A percentile compares a stretch with the other conserved stretches of the same genome.
Evolutionary conservation across 192 early-diverging fungal genomes (phyloP).

Genomic region (Entomortierella lignicola): DNA sequence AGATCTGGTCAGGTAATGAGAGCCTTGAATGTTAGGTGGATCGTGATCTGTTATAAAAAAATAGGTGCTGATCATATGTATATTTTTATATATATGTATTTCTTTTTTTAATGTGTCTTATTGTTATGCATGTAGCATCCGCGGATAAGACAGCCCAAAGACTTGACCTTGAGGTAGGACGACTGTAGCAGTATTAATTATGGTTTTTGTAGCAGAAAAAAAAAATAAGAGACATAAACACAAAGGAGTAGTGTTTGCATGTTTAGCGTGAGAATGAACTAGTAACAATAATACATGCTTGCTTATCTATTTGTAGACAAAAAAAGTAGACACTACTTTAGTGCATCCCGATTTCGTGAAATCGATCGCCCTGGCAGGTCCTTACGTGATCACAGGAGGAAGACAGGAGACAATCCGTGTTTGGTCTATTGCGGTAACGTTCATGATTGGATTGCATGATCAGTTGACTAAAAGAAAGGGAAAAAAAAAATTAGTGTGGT

Average conservation of each 20-base stretch:
- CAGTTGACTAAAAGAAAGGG: background rate
- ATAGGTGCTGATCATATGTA: background rate
- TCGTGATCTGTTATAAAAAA: too few relatives aligned
- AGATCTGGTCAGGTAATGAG: conserved; percentile 84
- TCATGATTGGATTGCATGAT: background rate
- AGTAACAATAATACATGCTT: background rate
- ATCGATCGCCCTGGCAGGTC: conserved; percentile 68
- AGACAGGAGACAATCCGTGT: conserved; percentile 88
- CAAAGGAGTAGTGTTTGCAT: too few relatives aligned
- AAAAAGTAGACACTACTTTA: conserved; percentile 76
- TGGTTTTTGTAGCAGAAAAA: too few relatives aligned
- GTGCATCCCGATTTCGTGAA: conserved; percentile 89
- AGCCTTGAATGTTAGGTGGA: too few relatives aligned
- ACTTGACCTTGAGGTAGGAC: conserved; percentile 88
- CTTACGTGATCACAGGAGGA: conserved; percentile 83
- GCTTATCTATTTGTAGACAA: conserved; percentile 60
- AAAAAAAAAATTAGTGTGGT: background rate
- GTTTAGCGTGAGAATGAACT: too few relatives aligned
- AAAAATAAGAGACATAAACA: too few relatives aligned
- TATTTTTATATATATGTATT: background rate
- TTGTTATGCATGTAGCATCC: conserved; percentile 65
- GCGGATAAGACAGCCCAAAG: conserved; percentile 91
- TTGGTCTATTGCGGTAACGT: conserved; percentile 85
- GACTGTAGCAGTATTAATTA: too few relatives aligned
- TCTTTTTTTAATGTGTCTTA: conserved; percentile 1